These are phyloP conservation scores for Mycocentrospora acerina DNA, from an alignment of 2,329 filamentous ascomycete genomes.

Conservation along the genomic window DNA sequence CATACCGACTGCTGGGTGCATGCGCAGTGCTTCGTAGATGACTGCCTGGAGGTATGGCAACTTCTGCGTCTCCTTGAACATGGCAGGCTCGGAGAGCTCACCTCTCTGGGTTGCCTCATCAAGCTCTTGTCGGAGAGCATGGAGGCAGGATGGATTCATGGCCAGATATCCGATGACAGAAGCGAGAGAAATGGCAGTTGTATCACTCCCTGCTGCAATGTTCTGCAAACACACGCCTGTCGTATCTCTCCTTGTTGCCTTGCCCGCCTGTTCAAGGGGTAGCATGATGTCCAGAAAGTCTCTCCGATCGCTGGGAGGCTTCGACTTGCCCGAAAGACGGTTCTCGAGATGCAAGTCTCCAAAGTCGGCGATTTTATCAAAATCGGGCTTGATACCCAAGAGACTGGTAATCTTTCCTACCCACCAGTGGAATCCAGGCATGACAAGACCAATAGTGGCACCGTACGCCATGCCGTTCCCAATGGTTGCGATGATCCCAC, in stretches of 20 bases:
- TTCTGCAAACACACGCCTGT: constrained; percentile 23
- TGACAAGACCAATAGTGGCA: constrained; percentile 2
- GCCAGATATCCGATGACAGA: constrained; percentile 50
- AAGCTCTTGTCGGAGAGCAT: constrained; percentile 19
- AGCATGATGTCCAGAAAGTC: constrained; percentile 17
- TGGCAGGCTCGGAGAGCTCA: constrained; percentile 13
- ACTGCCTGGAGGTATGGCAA: constrained; percentile 49
- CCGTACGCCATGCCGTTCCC: not conserved
- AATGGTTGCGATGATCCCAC: constrained; percentile 4
- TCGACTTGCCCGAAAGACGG: constrained; percentile 6
- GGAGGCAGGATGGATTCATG: constrained; percentile 31
- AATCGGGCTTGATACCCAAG: not conserved
- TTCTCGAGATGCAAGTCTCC: constrained; percentile 1
- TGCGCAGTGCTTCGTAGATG: constrained; percentile 47
- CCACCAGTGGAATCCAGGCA: constrained; percentile 7
- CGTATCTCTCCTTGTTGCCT: constrained; percentile 7
- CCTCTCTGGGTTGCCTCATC: constrained; percentile 11
- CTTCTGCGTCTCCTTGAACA: constrained; percentile 31
- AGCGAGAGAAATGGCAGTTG: constrained; percentile 52
- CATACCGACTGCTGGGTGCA: constrained; percentile 47
- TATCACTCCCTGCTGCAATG: constrained; percentile 46
- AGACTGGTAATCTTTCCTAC: not conserved
- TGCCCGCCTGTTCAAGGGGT: constrained; percentile 10
- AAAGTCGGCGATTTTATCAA: constrained; percentile 2
- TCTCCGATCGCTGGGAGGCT: constrained; percentile 5